Conservation (phyloP, 768 basidiomycete species). For the Scleroderma citrinum region DNA sequence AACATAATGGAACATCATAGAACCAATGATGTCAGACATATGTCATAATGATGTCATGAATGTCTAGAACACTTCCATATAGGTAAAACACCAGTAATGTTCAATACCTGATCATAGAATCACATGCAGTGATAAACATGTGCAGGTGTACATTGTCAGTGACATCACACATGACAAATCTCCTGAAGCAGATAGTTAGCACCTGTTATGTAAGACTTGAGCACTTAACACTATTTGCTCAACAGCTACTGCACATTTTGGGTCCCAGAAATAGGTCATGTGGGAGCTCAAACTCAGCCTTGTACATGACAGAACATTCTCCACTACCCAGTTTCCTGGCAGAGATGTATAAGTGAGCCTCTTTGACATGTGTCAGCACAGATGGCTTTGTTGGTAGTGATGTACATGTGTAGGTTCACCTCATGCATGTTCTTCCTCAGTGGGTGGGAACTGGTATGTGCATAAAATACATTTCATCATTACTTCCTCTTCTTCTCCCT, state of each 20-base stretch:
- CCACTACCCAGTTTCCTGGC: slow-evolving; percentile 35
- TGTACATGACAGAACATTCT: slow-evolving; percentile 47
- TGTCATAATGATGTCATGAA: no score
- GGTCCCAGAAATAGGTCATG: slow-evolving; percentile 32
- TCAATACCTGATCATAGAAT: no score
- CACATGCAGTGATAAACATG: no score
- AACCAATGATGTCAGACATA: no score
- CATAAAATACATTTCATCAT: slow-evolving; percentile 13
- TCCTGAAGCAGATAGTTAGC: no score
- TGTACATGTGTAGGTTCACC: slow-evolving; percentile 25
- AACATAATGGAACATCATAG: no score
- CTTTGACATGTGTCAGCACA: slow-evolving; percentile 19
- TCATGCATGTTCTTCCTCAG: slow-evolving; percentile 18
- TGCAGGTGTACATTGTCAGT: no score
- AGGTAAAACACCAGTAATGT: no score
- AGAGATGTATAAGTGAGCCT: slow-evolving; percentile 47
- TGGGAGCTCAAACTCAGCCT: slow-evolving; percentile 49
- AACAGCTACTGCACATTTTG: slow-evolving; percentile 36
- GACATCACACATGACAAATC: no score
- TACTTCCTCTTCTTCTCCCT: slow-evolving; percentile 8
- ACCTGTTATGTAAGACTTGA: no score
- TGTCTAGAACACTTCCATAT: no score
- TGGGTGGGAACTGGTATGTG: slow-evolving; percentile 15
- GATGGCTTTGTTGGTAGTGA: slow-evolving; percentile 22
- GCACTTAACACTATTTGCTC: no score